Percentiles rank a stretch among this genome's conserved stretches.
Conservation (phyloP, 1,284 basidiomycete species). For the Rhodotorula sp. region DNA sequence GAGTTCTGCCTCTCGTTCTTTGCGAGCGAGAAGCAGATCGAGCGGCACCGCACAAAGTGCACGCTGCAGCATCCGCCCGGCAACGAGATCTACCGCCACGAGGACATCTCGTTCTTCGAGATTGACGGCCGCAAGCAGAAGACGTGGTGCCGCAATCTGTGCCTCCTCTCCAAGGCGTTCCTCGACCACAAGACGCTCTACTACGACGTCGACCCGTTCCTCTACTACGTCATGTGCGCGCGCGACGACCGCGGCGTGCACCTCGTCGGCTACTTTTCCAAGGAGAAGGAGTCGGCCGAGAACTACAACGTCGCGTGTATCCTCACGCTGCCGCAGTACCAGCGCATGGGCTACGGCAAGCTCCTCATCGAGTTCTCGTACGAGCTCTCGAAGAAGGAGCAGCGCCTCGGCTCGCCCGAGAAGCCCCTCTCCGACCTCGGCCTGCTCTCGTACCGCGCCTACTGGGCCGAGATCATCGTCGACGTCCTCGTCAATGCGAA, state of each 20-base stretch:
- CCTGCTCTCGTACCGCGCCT: constrained; percentile 88
- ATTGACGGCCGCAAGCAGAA: constrained; percentile 95
- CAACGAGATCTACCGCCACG: constrained; percentile 97
- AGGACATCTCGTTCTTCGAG: constrained; percentile 97
- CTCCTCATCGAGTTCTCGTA: constrained; percentile 98
- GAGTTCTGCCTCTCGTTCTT: constrained; percentile 96
- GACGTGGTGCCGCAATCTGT: constrained; percentile 96
- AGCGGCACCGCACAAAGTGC: constrained; percentile 88
- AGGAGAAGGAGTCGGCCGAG: constrained; percentile 97
- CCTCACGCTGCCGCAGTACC: constrained; percentile 94
- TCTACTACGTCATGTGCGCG: constrained; percentile 96
- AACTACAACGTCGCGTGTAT: constrained; percentile 99
- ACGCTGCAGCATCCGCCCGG: constrained; percentile 93
- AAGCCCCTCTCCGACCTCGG: constrained; percentile 96
- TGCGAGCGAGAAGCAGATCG: constrained; percentile 81
- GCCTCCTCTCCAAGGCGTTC: constrained; percentile 95
- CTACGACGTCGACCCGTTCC: constrained; percentile 99
- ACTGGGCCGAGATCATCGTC: constrained; percentile 97
- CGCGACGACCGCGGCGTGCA: constrained; percentile 90
- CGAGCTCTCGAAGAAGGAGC: constrained; percentile 94
- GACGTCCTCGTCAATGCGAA: constrained; percentile 67
- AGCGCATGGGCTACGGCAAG: constrained; percentile 92
- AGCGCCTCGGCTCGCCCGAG: constrained; percentile 93
- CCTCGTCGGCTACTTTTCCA: constrained; percentile 97
- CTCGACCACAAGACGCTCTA: constrained; percentile 99